Evolutionary conservation across 169 alveolate species (phyloP).

Genomic region (Plasmodium cynomolgi): DNA sequence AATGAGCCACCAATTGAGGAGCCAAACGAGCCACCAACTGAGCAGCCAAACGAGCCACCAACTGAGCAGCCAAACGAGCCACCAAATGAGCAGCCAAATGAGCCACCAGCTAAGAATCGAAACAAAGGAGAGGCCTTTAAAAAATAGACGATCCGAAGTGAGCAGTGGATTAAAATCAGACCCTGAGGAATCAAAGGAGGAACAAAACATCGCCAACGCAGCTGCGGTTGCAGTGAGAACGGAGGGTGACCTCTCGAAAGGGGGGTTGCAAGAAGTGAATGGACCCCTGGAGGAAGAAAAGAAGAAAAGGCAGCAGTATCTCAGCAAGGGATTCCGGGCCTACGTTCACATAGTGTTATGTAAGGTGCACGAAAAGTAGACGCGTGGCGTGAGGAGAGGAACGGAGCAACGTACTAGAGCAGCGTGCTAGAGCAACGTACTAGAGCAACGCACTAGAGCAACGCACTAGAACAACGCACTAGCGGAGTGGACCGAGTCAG

Average conservation of each 20-base stretch:
- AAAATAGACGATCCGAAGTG: background rate
- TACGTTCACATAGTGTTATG: slow-evolving; percentile 32
- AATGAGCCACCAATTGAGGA: background rate
- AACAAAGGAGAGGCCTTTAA: background rate
- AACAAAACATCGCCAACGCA: background rate
- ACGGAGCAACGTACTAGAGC: background rate
- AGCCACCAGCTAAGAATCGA: background rate
- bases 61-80: background rate
- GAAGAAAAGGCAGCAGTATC: background rate
- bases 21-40: background rate
- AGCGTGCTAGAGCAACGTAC: background rate
- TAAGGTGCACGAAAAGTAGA: background rate
- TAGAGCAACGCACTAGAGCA: background rate
- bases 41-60: background rate
- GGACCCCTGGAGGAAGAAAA: background rate
- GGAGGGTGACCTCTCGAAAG: background rate
- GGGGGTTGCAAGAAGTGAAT: background rate
- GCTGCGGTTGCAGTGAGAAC: background rate
- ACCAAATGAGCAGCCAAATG: background rate
- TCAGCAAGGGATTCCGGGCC: slow-evolving; percentile 34
- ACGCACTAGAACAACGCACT: no score
- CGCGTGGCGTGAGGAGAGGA: background rate
- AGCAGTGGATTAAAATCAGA: background rate
- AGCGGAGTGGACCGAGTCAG: background rate
- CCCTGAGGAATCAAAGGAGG: background rate